These are phyloP conservation scores for Polytrichum commune DNA, from an alignment of 225 moss, liverwort and hornwort genomes.

Conservation along the genomic window DNA sequence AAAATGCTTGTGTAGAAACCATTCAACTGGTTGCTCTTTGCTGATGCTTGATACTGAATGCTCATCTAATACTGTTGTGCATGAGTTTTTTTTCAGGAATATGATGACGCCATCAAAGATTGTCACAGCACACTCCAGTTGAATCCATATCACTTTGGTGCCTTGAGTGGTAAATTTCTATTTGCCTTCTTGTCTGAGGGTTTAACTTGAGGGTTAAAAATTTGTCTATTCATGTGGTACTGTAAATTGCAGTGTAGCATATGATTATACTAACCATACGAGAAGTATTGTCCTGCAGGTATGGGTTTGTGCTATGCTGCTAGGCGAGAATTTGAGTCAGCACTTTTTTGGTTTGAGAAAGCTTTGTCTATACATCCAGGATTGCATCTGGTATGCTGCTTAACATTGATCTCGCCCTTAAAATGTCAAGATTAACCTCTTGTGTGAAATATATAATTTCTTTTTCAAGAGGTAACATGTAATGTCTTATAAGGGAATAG, in stretches of 20 bases:
- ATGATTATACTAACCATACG: too few species aligned
- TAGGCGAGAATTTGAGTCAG: constrained; percentile 43
- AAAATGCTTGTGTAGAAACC: too few species aligned
- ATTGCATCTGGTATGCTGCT: constrained; percentile 41
- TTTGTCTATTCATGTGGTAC: too few species aligned
- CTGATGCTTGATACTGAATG: too few species aligned
- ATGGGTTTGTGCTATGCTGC: constrained; percentile 66
- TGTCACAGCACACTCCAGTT: constrained; percentile 52
- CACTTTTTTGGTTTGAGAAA: constrained; percentile 62
- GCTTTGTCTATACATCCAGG: constrained; percentile 54
- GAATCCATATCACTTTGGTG: constrained; percentile 62
- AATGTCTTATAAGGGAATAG: too few species aligned
- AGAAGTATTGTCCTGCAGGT: constrained; percentile 20
- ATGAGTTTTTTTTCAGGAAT: constrained; percentile 32
- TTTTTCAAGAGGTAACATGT: too few species aligned
- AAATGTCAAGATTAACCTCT: too few species aligned
- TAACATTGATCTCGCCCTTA: background rate
- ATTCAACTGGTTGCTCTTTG: too few species aligned
- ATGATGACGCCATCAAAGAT: constrained; percentile 54
- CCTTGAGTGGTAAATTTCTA: constrained; percentile 40
- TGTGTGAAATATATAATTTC: too few species aligned
- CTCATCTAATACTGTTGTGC: background rate
- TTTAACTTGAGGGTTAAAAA: background rate
- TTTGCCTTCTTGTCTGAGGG: background rate
- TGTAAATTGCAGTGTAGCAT: background rate